phyloP scores from a whole-genome alignment of 768 basidiomycete genomes.

The Suillus tomentosus region DNA sequence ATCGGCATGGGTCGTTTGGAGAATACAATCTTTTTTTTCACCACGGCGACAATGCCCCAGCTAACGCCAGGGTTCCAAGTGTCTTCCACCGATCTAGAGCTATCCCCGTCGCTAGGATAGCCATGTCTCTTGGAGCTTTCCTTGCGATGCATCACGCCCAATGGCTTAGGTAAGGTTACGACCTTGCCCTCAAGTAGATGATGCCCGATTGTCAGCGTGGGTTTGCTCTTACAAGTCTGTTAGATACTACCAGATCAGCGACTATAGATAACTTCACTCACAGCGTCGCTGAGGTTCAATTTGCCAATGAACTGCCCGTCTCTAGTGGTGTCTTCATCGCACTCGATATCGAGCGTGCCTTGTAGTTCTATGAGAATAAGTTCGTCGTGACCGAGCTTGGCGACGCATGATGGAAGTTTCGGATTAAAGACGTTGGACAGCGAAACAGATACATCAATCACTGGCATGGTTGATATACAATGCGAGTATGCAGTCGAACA shows the following conservation, averaged over 20 bases:
- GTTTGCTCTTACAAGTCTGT: slow-evolving; percentile 56
- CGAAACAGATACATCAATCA: slow-evolving; percentile 56
- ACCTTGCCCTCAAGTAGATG: slow-evolving; percentile 91
- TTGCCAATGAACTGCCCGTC: slow-evolving; percentile 80
- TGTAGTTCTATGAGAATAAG: slow-evolving; percentile 87
- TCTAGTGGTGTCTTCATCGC: slow-evolving; percentile 47
- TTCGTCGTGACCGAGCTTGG: slow-evolving; percentile 76
- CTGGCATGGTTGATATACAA: slow-evolving; percentile 44
- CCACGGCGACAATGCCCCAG: slow-evolving; percentile 70
- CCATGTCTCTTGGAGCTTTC: slow-evolving; percentile 13
- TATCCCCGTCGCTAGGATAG: background rate
- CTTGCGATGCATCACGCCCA: slow-evolving; percentile 70
- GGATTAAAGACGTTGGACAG: slow-evolving; percentile 34
- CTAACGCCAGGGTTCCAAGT: slow-evolving; percentile 22
- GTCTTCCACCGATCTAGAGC: slow-evolving; percentile 7
- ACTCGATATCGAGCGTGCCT: slow-evolving; percentile 76
- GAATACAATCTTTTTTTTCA: slow-evolving; percentile 83
- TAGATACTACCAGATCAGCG: slow-evolving; percentile 8
- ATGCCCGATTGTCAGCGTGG: slow-evolving; percentile 82
- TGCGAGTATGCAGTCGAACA: background rate
- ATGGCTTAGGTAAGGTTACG: slow-evolving; percentile 71
- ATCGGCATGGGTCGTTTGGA: slow-evolving; percentile 83
- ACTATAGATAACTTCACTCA: slow-evolving; percentile 34
- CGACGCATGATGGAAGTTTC: slow-evolving; percentile 65
- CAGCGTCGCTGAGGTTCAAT: slow-evolving; percentile 64